A percentile compares a stretch with the other conserved stretches of the same genome.
Evolutionary conservation across 495 filamentous ascomycete species (phyloP).

Genomic region (Penicillium nucicola): DNA sequence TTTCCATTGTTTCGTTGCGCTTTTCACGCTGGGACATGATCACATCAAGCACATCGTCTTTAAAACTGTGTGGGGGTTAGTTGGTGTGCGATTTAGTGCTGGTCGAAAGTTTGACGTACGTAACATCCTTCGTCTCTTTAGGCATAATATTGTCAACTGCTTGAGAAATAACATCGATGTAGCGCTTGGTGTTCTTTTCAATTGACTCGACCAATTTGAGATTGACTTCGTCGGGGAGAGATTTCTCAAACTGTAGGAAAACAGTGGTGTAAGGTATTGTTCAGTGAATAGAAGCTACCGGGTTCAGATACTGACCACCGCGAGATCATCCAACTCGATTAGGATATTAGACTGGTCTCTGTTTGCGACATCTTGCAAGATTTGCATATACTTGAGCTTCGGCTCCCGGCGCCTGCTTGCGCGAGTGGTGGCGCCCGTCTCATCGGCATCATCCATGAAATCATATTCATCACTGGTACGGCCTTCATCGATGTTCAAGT

Average conservation of each 20-base stretch:
- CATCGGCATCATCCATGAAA: conserved; percentile 85
- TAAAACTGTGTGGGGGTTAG: conserved; percentile 60
- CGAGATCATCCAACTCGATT: conserved; percentile 87
- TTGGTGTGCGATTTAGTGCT: not conserved
- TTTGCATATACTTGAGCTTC: conserved; percentile 85
- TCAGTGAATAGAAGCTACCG: not conserved
- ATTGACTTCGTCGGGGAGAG: conserved; percentile 55
- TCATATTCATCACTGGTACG: conserved; percentile 91
- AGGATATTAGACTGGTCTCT: conserved; percentile 67
- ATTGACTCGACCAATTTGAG: conserved; percentile 81
- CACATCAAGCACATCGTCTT: conserved; percentile 95
- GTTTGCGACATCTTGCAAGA: conserved; percentile 85
- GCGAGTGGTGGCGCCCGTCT: conserved; percentile 44
- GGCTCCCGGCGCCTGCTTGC: conserved; percentile 46
- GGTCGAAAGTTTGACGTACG: conserved; percentile 46
- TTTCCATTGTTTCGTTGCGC: conserved; percentile 72
- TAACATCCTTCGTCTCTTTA: conserved; percentile 69
- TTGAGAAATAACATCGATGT: conserved; percentile 84
- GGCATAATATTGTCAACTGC: conserved; percentile 89
- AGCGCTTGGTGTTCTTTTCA: conserved; percentile 88
- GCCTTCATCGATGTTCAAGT: conserved; percentile 83
- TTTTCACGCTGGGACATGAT: conserved; percentile 88
- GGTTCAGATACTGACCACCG: conserved; percentile 50
- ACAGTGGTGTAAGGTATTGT: not conserved
- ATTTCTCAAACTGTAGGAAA: conserved; percentile 64